Base-by-base conservation (phyloP, 257 asterid species). In the Catharanthus roseus region DNA sequence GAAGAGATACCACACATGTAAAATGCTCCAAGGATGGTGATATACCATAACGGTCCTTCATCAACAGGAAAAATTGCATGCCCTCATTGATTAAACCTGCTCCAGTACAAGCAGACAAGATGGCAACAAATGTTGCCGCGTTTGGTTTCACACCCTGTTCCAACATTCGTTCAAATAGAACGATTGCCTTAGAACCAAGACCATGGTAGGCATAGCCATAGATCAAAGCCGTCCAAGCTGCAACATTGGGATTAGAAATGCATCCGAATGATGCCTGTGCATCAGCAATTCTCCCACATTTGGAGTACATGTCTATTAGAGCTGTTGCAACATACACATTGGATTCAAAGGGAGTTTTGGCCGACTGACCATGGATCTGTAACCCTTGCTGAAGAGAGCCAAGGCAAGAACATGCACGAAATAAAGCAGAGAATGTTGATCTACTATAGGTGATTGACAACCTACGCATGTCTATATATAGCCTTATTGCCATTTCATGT, bases 281-380 rank as follows among this genome's bases (percentile, higher is more conserved):
- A 65, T 86, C 88, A 10, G 74, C 55, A 60, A 92, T 80, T 88
- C 89, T 87, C 69, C 98, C 96, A 73, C 96, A 87, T 80, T 86
- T 92, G 56, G 96, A 81, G 73, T 92, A 92, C 97, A 92, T 90
- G 80, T 90, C 93, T 41, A 85, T 76, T 2, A 92, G 91, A 58
- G 97, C 87, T 26, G 98, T 87, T 54, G 88, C 96, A 24, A 87
- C 89, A 67, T 80, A 85, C 15, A 82, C 81, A 69, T 80, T 72
- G 49, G 82, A 77, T 71, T 85, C 84, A 33, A 90, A 92, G 3
- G 95, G 84, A 24, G 96, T 88, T 79, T 90, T 92, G 29, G 66
- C 82, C 51, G 88, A 39, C 72, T 86, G 89, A 64, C 86, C 74
- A 31, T 92, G 98, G 56, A 90, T 78, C 63, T 83, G 65, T 66